Percentiles rank a stretch among this genome's conserved stretches.
Evolutionary conservation across 768 basidiomycete genomes (phyloP).

Genomic region (Ramaria sp.): DNA sequence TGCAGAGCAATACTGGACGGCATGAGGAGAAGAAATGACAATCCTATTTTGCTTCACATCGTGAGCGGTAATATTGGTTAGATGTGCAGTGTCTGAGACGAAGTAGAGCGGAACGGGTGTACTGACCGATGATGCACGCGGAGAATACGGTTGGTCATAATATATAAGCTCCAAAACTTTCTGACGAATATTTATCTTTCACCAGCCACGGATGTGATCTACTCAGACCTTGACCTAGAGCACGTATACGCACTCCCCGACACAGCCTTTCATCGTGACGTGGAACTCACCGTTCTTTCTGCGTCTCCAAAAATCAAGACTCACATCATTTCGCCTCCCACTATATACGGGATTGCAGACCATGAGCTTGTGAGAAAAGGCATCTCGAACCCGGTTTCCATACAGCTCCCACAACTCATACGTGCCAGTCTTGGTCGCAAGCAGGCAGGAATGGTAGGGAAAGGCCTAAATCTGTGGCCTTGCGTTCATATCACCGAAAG

Average conservation of each 20-base stretch:
- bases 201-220: conserved; percentile 3
- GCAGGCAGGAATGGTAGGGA: conserved; percentile 43
- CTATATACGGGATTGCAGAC: conserved; percentile 48
- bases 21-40: not conserved
- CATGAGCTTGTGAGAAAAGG: conserved; percentile 40
- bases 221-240: conserved; percentile 31
- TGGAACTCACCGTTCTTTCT: conserved; percentile 34
- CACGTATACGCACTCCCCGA: conserved; percentile 36
- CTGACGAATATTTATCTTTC: not conserved
- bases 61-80: not conserved
- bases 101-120: conserved; percentile 4
- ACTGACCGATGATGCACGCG: conserved; percentile 5
- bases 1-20: conserved; percentile 2
- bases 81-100: not conserved
- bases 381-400: conserved; percentile 35
- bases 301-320: conserved; percentile 37
- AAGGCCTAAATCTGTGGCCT: conserved; percentile 50
- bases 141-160: conserved; percentile 3
- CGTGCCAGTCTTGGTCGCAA: conserved; percentile 22
- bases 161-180: too few relatives aligned
- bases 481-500: conserved; percentile 36
- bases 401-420: conserved; percentile 19
- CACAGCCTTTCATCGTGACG: conserved; percentile 37
- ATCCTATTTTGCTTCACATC: conserved; percentile 4
- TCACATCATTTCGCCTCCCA: conserved; percentile 42